Conservation (phyloP, 148 eudicot species). For the Fagopyrum esculentum region DNA sequence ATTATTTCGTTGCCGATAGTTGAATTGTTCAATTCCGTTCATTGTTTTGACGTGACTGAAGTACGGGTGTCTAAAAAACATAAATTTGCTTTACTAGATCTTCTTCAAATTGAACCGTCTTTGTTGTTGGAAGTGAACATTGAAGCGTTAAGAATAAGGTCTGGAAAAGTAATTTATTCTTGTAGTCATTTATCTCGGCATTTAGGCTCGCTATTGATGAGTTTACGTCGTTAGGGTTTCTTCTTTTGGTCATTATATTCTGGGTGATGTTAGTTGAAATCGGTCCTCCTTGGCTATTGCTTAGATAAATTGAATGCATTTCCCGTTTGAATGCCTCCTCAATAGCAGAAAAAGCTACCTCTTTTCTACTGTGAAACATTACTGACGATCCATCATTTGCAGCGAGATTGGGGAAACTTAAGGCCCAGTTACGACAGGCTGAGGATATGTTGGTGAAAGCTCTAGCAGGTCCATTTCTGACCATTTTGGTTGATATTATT, state of each 20-base stretch:
- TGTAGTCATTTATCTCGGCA: background rate
- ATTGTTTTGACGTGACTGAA: background rate
- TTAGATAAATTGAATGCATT: background rate
- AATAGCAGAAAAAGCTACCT: background rate
- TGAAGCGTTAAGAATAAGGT: background rate
- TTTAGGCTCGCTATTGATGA: background rate
- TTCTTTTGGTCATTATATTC: background rate
- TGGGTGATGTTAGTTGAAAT: conserved; percentile 12
- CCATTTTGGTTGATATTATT: background rate
- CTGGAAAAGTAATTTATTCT: background rate
- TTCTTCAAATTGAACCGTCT: background rate
- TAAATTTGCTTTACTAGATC: background rate
- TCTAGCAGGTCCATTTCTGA: conserved; percentile 44
- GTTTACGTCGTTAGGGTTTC: background rate
- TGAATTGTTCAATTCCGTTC: background rate
- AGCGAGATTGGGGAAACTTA: conserved; percentile 62
- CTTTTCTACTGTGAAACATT: background rate
- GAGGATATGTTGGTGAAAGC: conserved; percentile 74
- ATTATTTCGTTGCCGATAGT: background rate
- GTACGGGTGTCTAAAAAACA: background rate
- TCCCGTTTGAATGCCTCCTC: background rate
- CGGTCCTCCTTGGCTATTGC: background rate
- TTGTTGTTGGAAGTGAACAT: background rate
- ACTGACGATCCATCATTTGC: conserved; percentile 9
- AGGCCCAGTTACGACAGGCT: conserved; percentile 57